Evolutionary conservation across 2,329 filamentous ascomycete species (phyloP).

Genomic region (Ceratocystis lukuohia): DNA sequence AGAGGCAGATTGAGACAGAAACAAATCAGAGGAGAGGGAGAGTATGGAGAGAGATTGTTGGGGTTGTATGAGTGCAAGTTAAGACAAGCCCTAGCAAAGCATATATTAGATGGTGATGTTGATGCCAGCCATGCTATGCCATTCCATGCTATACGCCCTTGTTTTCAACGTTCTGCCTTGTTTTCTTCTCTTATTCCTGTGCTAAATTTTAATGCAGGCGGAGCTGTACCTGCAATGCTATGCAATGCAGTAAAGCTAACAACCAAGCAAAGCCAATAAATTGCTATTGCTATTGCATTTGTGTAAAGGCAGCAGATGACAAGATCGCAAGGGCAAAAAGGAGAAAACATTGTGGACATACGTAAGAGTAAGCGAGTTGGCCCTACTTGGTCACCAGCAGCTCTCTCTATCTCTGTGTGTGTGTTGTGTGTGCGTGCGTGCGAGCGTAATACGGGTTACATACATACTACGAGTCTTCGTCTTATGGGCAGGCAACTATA

Average conservation of each 20-base stretch:
- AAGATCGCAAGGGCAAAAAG: constrained; percentile 2
- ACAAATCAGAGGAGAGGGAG: not conserved
- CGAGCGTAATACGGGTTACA: not conserved
- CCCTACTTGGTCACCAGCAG: no score
- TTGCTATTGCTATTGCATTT: not conserved
- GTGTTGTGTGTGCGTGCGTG: not conserved
- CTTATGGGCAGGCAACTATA: no score
- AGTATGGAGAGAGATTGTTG: not conserved
- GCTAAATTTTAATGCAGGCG: not conserved
- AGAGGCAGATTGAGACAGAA: not conserved
- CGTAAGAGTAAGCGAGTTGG: not conserved
- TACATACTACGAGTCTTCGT: not conserved
- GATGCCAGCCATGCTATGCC: no score
- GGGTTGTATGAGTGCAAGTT: no score
- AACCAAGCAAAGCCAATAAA: not conserved
- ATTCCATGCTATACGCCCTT: no score
- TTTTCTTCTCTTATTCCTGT: not conserved
- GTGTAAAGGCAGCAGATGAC: constrained; percentile 1
- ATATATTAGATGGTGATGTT: no score
- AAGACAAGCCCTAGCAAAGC: no score
- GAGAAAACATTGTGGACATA: not conserved
- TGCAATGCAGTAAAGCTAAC: not conserved
- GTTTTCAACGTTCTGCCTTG: not conserved
- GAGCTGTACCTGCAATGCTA: not conserved
- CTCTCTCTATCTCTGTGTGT: not conserved